Percentiles rank a stretch among this genome's conserved stretches.
phyloP scores from a whole-genome alignment of 805 yeast genomes.

The Wickerhamiella parazyma region DNA sequence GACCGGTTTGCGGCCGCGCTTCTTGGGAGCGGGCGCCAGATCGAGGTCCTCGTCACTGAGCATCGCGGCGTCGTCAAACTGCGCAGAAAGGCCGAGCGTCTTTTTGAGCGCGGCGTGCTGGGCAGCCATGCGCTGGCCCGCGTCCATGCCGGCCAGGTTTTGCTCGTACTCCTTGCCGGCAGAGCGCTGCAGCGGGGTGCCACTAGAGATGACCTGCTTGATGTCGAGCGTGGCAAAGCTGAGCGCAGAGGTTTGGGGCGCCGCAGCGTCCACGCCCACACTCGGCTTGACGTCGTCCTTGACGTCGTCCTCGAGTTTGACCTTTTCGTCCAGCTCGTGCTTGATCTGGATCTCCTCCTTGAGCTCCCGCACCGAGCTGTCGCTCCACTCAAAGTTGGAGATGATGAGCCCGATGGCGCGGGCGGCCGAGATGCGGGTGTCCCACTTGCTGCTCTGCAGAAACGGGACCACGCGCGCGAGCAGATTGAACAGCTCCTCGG shows the following conservation, averaged over 20 bases:
- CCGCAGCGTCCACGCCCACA: constrained; percentile 14
- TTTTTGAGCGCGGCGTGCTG: constrained; percentile 35
- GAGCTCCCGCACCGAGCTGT: constrained; percentile 24
- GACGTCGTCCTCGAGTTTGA: constrained; percentile 8
- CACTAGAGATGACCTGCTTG: constrained; percentile 26
- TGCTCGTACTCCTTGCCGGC: constrained; percentile 38
- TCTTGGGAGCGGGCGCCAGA: constrained; percentile 18
- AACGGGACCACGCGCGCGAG: constrained; percentile 86
- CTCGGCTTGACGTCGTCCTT: constrained; percentile 18
- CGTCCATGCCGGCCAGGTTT: constrained; percentile 27
- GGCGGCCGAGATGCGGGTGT: constrained; percentile 89
- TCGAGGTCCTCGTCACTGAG: constrained; percentile 23
- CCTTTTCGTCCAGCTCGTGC: constrained; percentile 10
- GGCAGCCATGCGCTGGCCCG: constrained; percentile 36
- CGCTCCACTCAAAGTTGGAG: constrained; percentile 75
- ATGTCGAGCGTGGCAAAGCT: constrained; percentile 28
- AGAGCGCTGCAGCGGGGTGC: constrained; percentile 45
- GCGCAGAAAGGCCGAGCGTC: constrained; percentile 33
- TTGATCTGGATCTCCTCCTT: constrained; percentile 5
- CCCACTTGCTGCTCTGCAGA: constrained; percentile 78
- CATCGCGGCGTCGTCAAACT: constrained; percentile 25
- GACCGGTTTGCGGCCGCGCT: constrained; percentile 12
- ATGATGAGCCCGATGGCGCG: constrained; percentile 90
- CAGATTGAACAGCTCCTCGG: constrained; percentile 75
- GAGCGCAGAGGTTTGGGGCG: constrained; percentile 15